Conservation (phyloP, 306 rosid species). For the Vigna mungo region DNA sequence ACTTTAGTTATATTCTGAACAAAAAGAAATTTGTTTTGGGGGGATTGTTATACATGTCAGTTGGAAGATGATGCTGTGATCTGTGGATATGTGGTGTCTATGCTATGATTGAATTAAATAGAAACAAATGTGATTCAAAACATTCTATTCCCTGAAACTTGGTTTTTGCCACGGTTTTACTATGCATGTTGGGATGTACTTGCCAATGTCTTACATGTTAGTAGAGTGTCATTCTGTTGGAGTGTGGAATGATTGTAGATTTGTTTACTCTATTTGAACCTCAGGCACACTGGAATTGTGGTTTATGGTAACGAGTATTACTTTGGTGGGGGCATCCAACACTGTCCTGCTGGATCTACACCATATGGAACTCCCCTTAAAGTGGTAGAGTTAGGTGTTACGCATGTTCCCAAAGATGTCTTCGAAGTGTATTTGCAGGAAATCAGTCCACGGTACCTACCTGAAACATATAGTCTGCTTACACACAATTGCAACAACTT, state of each 20-base stretch:
- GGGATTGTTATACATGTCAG: neutral
- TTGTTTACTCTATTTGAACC: neutral
- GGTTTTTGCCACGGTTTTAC: too few species aligned
- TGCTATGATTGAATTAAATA: neutral
- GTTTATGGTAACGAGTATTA: conserved; percentile 90
- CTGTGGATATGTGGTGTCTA: conserved; percentile 4
- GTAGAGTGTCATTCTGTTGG: neutral
- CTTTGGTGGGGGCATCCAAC: conserved; percentile 97
- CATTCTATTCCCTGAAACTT: neutral
- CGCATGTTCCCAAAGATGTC: conserved; percentile 89
- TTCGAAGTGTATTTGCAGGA: conserved; percentile 90
- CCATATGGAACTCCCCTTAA: conserved; percentile 85
- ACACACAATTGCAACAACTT: conserved; percentile 95
- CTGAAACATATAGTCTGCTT: conserved; percentile 83
- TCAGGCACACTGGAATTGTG: conserved; percentile 94
- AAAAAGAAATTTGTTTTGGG: neutral
- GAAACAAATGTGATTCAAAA: neutral
- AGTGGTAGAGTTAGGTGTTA: conserved; percentile 78
- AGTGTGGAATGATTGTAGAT: neutral
- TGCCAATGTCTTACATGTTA: neutral
- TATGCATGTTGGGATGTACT: neutral
- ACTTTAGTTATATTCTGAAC: neutral
- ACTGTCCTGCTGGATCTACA: conserved; percentile 70
- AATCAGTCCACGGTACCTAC: conserved; percentile 76
- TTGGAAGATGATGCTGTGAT: neutral